Conservation (phyloP, 2,329 filamentous ascomycete genomes). For the Didymosphaeria variabile region DNA sequence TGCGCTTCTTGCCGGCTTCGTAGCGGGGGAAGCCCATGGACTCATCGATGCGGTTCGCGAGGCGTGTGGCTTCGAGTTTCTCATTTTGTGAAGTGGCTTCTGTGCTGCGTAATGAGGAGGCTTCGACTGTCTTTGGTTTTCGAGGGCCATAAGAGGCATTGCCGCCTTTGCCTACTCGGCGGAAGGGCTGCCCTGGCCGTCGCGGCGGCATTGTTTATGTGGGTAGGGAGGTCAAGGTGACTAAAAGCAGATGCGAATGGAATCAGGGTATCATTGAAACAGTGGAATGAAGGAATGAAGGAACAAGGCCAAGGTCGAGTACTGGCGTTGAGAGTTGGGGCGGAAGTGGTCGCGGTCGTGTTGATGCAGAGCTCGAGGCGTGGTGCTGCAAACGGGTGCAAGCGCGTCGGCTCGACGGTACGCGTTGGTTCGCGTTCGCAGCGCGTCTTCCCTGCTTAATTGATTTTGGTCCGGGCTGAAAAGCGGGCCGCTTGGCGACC, state of each 20-base stretch:
- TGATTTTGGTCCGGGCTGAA: constrained; percentile 24
- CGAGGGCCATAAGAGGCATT: constrained; percentile 60
- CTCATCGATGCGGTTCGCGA: constrained; percentile 92
- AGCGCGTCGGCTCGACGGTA: constrained; percentile 31
- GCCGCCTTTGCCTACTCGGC: constrained; percentile 54
- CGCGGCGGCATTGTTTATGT: constrained; percentile 55
- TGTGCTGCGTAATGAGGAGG: constrained; percentile 74
- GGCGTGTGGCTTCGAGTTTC: constrained; percentile 83
- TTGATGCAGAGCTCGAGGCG: constrained; percentile 12
- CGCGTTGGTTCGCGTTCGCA: constrained; percentile 24
- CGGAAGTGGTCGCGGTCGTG: constrained; percentile 6
- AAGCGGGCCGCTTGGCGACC: constrained; percentile 6
- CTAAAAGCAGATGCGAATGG: constrained; percentile 2
- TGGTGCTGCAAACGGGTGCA: constrained; percentile 20
- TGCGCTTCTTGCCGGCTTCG: constrained; percentile 83
- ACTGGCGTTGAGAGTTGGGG: neutral
- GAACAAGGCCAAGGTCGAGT: constrained; percentile 22
- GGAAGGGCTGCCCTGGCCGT: constrained; percentile 51
- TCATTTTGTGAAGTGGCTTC: constrained; percentile 94
- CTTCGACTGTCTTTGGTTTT: constrained; percentile 79
- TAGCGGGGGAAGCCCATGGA: constrained; percentile 92
- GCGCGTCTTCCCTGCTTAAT: constrained; percentile 34
- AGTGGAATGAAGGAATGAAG: constrained; percentile 25
- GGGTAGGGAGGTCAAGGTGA: constrained; percentile 10
- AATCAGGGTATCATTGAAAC: constrained; percentile 44